A percentile compares a stretch with the other conserved stretches of the same genome.
Evolutionary conservation across 208 protist species (phyloP).

Genomic region (Perkinsela sp.): DNA sequence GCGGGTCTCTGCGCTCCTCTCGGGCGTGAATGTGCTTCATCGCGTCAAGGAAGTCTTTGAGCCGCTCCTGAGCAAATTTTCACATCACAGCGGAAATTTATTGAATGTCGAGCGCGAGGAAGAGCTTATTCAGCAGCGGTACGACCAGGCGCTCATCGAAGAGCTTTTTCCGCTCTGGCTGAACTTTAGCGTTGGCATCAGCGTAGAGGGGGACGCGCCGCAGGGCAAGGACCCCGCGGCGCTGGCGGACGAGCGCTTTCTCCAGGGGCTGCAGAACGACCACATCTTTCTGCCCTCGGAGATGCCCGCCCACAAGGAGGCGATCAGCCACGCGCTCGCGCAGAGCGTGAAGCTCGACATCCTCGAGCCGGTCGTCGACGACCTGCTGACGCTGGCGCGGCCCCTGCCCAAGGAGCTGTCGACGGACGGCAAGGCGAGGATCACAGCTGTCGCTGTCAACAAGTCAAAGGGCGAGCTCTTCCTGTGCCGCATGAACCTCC

Average conservation of each 20-base stretch:
- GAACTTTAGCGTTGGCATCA: background rate
- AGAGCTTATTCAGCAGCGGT: conserved; percentile 2
- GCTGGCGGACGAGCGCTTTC: background rate
- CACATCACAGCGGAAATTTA: too few species aligned
- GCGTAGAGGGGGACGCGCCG: background rate
- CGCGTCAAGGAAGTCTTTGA: background rate
- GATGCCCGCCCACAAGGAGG: conserved; percentile 6
- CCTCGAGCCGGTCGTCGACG: conserved; percentile 8
- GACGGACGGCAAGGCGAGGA: conserved; percentile 4
- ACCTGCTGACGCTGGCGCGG: conserved; percentile 5
- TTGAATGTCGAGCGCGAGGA: background rate
- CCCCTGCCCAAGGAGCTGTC: conserved; percentile 9
- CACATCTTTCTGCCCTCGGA: conserved; percentile 5
- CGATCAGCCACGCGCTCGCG: conserved; percentile 6
- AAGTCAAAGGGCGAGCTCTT: conserved; percentile 11
- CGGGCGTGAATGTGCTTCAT: background rate
- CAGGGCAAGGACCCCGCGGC: background rate
- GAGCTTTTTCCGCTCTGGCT: background rate
- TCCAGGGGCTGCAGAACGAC: conserved; percentile 4
- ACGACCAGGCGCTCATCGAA: background rate
- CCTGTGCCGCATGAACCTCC: conserved; percentile 8
- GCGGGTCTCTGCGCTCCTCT: background rate
- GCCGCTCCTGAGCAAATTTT: conserved; percentile 3
- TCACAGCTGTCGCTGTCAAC: conserved; percentile 8
- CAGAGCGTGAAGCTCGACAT: conserved; percentile 7